Evolutionary conservation across 768 basidiomycete genomes (phyloP).

Genomic region (Pisolithus orientalis): DNA sequence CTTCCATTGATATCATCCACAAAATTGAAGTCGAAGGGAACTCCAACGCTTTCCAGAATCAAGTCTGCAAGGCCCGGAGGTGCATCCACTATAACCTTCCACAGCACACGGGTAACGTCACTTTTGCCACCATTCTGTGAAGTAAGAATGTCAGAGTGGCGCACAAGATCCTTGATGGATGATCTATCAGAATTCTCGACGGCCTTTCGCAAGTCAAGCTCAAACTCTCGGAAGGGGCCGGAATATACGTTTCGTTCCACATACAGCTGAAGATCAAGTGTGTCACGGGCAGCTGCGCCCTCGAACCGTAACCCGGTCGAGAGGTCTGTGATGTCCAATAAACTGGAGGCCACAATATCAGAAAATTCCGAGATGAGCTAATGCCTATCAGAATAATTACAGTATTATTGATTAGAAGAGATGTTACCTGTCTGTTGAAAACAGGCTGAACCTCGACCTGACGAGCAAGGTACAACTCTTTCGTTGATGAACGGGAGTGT

Average conservation of each 20-base stretch:
- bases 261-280: slow-evolving; percentile 66
- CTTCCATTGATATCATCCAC: slow-evolving; percentile 97
- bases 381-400: slow-evolving; percentile 10
- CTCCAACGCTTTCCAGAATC: slow-evolving; percentile 58
- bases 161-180: slow-evolving; percentile 63
- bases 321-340: slow-evolving; percentile 72
- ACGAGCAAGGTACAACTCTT: slow-evolving; percentile 90
- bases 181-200: slow-evolving; percentile 54
- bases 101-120: slow-evolving; percentile 86
- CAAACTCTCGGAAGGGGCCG: slow-evolving; percentile 82
- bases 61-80: slow-evolving; percentile 66
- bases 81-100: slow-evolving; percentile 86
- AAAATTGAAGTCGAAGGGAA: slow-evolving; percentile 83
- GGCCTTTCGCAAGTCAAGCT: slow-evolving; percentile 79
- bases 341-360: slow-evolving; percentile 82
- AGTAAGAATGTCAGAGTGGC: slow-evolving; percentile 60
- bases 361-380: slow-evolving; percentile 93
- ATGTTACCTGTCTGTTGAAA: slow-evolving; percentile 85
- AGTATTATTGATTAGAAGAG: not conserved
- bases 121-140: slow-evolving; percentile 54
- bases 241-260: slow-evolving; percentile 54
- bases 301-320: slow-evolving; percentile 74
- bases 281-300: slow-evolving; percentile 68
- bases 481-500: slow-evolving; percentile 89
- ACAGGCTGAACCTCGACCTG: slow-evolving; percentile 99